phyloP scores from a whole-genome alignment of 805 yeast species.

The Peterozyma xylosa region DNA sequence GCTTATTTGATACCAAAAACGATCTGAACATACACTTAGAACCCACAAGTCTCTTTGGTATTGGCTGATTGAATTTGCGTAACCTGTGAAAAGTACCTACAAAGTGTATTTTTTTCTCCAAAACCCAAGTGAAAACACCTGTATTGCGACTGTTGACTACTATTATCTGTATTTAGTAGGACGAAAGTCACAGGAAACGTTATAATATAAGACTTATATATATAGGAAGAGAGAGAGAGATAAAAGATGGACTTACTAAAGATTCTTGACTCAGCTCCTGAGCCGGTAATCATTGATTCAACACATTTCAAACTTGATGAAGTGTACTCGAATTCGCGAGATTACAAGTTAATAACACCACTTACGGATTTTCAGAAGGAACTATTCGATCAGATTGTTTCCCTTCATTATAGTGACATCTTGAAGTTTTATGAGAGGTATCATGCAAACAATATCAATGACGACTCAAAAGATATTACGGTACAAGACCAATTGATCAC shows the following conservation, averaged over 20 bases:
- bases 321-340: slow-evolving; percentile 38
- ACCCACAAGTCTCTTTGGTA: no score
- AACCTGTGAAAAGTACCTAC: no score
- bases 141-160: no score
- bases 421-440: slow-evolving; percentile 72
- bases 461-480: slow-evolving; percentile 21
- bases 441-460: slow-evolving; percentile 22
- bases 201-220: no score
- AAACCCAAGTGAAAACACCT: no score
- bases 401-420: slow-evolving; percentile 86
- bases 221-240: no score
- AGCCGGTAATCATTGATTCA: slow-evolving; percentile 66
- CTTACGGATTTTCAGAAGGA: slow-evolving; percentile 83
- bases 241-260: slow-evolving; percentile 61
- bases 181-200: no score
- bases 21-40: no score
- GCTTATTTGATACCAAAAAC: no score
- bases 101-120: no score
- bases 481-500: slow-evolving; percentile 47
- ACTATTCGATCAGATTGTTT: slow-evolving; percentile 84
- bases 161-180: no score
- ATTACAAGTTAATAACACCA: slow-evolving; percentile 74
- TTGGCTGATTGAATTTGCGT: no score
- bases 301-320: slow-evolving; percentile 30
- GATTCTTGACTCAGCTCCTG: slow-evolving; percentile 78